phyloP scores from a whole-genome alignment of 176 grass and related monocot genomes.

The Carex kokanica region DNA sequence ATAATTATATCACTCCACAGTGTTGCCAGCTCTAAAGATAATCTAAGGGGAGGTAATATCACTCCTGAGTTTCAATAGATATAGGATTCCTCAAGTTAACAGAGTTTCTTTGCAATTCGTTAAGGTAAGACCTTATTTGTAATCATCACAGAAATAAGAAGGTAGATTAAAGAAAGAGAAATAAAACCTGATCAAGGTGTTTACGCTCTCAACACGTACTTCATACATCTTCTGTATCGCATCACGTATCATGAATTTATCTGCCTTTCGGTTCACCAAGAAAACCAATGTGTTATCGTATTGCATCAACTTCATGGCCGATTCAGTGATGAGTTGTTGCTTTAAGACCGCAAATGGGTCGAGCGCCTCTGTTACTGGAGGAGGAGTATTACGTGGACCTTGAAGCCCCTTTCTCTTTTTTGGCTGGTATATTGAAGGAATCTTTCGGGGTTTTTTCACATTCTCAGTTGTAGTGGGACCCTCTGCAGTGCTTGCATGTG shows the following conservation, averaged over 20 bases:
- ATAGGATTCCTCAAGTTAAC: background rate
- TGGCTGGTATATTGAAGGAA: slow-evolving; percentile 3
- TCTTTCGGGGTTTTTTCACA: slow-evolving; percentile 5
- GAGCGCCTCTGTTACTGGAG: background rate
- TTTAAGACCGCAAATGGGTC: slow-evolving; percentile 48
- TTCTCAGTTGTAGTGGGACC: background rate
- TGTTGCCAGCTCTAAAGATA: background rate
- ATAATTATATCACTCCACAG: background rate
- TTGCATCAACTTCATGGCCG: slow-evolving; percentile 49
- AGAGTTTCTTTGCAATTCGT: background rate
- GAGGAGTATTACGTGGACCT: slow-evolving; percentile 3
- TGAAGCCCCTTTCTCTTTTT: slow-evolving; percentile 10
- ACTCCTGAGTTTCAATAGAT: background rate
- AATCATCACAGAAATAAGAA: background rate
- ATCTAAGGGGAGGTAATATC: background rate
- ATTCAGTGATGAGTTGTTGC: slow-evolving; percentile 40
- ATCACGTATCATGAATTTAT: slow-evolving; percentile 46
- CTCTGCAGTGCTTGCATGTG: background rate
- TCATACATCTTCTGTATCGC: slow-evolving; percentile 55
- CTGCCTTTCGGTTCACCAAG: slow-evolving; percentile 39
- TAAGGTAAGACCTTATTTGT: background rate
- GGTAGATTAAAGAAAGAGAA: background rate
- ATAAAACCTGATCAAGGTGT: slow-evolving; percentile 50
- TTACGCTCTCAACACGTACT: slow-evolving; percentile 52
- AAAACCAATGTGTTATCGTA: slow-evolving; percentile 51